A percentile compares a stretch with the other conserved stretches of the same genome.
These are phyloP conservation scores for Populus hybrid DNA, from an alignment of 441 rosid genomes.

Conservation along the genomic window DNA sequence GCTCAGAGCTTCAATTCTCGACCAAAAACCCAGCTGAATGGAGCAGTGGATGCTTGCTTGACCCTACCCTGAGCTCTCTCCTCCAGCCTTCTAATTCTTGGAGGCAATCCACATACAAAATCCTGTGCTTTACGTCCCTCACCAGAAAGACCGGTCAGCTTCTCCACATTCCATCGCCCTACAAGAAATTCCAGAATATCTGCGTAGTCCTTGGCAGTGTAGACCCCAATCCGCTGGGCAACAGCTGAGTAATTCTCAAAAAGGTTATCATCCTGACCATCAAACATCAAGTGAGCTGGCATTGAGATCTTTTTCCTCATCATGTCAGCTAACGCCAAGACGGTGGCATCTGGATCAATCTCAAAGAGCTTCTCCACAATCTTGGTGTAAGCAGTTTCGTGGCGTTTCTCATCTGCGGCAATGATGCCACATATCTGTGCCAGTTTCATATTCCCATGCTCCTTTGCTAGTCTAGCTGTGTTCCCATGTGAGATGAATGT, in stretches of 20 bases:
- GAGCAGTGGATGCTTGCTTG: conserved; percentile 51
- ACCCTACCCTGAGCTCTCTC: conserved; percentile 77
- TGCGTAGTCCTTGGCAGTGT: conserved; percentile 78
- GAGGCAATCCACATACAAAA: conserved; percentile 60
- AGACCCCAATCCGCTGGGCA: conserved; percentile 81
- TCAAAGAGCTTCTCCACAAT: conserved; percentile 80
- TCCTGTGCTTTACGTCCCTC: conserved; percentile 86
- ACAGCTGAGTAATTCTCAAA: conserved; percentile 74
- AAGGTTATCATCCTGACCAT: conserved; percentile 62
- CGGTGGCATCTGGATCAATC: conserved; percentile 74
- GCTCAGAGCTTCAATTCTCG: conserved; percentile 60
- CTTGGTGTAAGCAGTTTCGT: conserved; percentile 85
- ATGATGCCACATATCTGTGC: conserved; percentile 86
- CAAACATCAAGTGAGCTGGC: conserved; percentile 94
- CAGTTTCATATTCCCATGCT: conserved; percentile 62
- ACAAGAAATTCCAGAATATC: conserved; percentile 84
- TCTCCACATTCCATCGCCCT: conserved; percentile 66
- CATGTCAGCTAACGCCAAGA: conserved; percentile 78
- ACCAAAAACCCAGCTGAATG: conserved; percentile 78
- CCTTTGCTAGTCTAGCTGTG: conserved; percentile 82
- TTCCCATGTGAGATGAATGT: conserved; percentile 89
- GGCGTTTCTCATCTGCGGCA: conserved; percentile 96
- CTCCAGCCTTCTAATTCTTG: conserved; percentile 70
- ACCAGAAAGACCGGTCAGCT: conserved; percentile 56
- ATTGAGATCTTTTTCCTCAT: conserved; percentile 85